phyloP scores from a whole-genome alignment of 495 filamentous ascomycete species.

The Geopyxis carbonaria region DNA sequence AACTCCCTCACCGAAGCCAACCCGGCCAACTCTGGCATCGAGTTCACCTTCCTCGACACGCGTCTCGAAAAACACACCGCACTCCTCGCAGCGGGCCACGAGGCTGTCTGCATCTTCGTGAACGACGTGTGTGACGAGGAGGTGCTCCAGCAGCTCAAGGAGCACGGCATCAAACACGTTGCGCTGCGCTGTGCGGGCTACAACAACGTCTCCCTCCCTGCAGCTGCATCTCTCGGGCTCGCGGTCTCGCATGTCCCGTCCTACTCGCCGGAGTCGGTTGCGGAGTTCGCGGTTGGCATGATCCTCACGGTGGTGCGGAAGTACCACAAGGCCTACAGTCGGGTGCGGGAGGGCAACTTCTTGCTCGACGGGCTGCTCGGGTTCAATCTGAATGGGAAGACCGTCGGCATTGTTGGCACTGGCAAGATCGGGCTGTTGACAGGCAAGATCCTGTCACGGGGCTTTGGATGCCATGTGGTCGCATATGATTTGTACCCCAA shows the following conservation, averaged over 20 bases:
- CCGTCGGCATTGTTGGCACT: constrained; percentile 39
- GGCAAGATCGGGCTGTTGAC: constrained; percentile 38
- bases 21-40: constrained; percentile 4
- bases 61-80: constrained; percentile 31
- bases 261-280: constrained; percentile 55
- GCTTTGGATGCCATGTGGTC: constrained; percentile 45
- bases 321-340: constrained; percentile 53
- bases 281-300: constrained; percentile 52
- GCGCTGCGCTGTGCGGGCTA: constrained; percentile 51
- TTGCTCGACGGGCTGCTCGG: constrained; percentile 48
- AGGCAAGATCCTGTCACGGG: constrained; percentile 37
- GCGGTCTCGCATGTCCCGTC: constrained; percentile 51
- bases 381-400: constrained; percentile 42
- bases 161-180: constrained; percentile 29
- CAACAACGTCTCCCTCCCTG: constrained; percentile 47
- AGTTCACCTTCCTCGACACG: constrained; percentile 19
- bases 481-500: constrained; percentile 40
- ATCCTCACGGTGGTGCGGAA: constrained; percentile 53
- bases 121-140: constrained; percentile 40
- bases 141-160: constrained; percentile 36
- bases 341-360: constrained; percentile 58
- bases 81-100: constrained; percentile 34
- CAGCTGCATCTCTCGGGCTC: constrained; percentile 39
- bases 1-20: constrained; percentile 18
- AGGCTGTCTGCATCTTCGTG: constrained; percentile 54